Conservation (phyloP, 2,329 filamentous ascomycete species). For the Alternaria infectoria region DNA sequence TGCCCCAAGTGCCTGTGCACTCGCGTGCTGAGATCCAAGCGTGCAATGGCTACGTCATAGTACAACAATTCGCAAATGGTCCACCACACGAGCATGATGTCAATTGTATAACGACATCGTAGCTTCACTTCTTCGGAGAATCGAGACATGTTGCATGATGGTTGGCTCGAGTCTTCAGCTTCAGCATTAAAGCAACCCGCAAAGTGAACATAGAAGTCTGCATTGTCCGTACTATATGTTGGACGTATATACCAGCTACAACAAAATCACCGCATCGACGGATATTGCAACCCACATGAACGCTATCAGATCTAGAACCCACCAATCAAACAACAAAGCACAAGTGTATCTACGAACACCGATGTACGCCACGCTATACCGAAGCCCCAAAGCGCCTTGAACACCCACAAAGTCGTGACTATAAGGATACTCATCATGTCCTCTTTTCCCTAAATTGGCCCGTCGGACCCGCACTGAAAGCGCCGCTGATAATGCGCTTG, state of each 20-base stretch:
- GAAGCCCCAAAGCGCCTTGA: neutral
- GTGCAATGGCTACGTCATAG: neutral
- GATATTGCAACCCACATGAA: neutral
- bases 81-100: neutral
- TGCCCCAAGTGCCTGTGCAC: neutral
- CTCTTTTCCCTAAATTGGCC: constrained; percentile 19
- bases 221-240: neutral
- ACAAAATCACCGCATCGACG: neutral
- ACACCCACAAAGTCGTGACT: neutral
- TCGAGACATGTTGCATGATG: neutral
- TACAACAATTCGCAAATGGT: neutral
- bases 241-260: neutral
- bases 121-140: neutral
- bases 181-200: neutral
- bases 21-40: neutral
- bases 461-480: constrained; percentile 30
- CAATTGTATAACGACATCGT: neutral
- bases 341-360: neutral
- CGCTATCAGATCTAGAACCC: neutral
- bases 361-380: neutral
- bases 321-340: neutral
- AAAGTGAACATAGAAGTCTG: neutral
- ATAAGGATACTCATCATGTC: neutral
- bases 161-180: neutral
- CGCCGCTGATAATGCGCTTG: constrained; percentile 27